Base-by-base conservation (phyloP, 2,329 filamentous ascomycete genomes). In the Tolypocladium amazonense region DNA sequence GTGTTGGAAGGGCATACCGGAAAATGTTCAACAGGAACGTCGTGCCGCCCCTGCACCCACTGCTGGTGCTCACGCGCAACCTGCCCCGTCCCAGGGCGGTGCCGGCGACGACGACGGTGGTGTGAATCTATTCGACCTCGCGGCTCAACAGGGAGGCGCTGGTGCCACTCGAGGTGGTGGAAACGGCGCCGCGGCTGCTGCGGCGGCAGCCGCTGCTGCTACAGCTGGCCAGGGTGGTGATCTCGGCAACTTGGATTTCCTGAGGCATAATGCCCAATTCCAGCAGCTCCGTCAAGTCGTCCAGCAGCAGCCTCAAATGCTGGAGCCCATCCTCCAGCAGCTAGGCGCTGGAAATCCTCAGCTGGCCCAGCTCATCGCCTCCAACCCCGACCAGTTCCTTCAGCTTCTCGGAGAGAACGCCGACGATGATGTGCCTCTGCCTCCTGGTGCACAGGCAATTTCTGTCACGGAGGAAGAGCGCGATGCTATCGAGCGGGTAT, bases 301-400 rank as follows among this genome's bases (percentile, higher is more conserved):
- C 53, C 94, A 99, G 77, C 92, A 97, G 74, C 90, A 97, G 73
- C 94, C 94, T 23, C 89, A 94, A 73, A 99, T 99, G 94, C 87
- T 99, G 27, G 94, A 99, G 79, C 93, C 94, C 8, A 97, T 99
- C 66, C 81, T 99, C 60, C 93, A 97, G 76, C 92, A 97, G 76
- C 90, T 99, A 43, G 92, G 91, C 41, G 89, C 91, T 27, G 93
- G 93, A 33, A 99, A 99, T 77, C 94, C 94, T 23, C 89, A 96
- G 72, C 85, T 99, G 59, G 94, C 94, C 9, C 88, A 93, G 72
- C 82, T 97, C 71, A 99, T 99, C 65, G 89, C 89, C 47, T 85
- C 89, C 70, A 91, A 97, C 74, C 92, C 92, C 9, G 92, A 97
- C 58, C 90, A 96, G 71, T 99, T 99, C 73, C 81, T 99, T 64